These are phyloP conservation scores for Gyrodon lividus DNA, from an alignment of 768 basidiomycete genomes.

Conservation along the genomic window DNA sequence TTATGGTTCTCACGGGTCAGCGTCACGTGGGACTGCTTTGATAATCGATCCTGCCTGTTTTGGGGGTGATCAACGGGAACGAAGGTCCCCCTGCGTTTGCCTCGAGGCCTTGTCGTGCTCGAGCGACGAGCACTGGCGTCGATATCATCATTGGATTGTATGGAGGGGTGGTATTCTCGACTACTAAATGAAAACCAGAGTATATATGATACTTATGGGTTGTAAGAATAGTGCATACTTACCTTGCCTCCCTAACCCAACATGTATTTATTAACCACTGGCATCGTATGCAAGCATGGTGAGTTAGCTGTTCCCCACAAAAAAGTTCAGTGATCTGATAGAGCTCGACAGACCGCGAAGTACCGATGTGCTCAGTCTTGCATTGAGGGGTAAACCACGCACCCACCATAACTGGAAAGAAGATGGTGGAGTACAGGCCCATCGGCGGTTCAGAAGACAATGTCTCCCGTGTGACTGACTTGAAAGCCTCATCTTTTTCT, in stretches of 20 bases:
- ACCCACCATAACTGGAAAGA: slow-evolving; percentile 28
- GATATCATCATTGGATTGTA: not conserved
- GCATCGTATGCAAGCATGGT: slow-evolving; percentile 10
- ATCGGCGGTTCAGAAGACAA: slow-evolving; percentile 41
- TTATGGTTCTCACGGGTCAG: slow-evolving; percentile 2
- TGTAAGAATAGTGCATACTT: not conserved
- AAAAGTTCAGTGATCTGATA: not conserved
- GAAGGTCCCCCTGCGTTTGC: no score
- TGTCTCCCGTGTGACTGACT: slow-evolving; percentile 33
- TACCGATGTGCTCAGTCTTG: slow-evolving; percentile 21
- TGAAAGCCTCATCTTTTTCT: not conserved
- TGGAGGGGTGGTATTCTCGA: slow-evolving; percentile 14
- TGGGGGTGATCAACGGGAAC: no score
- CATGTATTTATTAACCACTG: not conserved
- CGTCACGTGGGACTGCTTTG: slow-evolving; percentile 3
- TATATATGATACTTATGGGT: slow-evolving; percentile 15
- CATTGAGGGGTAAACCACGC: no score
- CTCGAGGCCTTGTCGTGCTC: no score
- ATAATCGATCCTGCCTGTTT: no score
- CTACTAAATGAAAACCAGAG: slow-evolving; percentile 9
- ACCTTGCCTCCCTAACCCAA: no score
- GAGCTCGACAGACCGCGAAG: slow-evolving; percentile 14
- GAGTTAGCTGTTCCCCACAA: not conserved
- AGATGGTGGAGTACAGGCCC: slow-evolving; percentile 44
- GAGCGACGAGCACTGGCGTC: slow-evolving; percentile 21